phyloP scores from a whole-genome alignment of 306 rosid species.

The Luffa aegyptiaca region DNA sequence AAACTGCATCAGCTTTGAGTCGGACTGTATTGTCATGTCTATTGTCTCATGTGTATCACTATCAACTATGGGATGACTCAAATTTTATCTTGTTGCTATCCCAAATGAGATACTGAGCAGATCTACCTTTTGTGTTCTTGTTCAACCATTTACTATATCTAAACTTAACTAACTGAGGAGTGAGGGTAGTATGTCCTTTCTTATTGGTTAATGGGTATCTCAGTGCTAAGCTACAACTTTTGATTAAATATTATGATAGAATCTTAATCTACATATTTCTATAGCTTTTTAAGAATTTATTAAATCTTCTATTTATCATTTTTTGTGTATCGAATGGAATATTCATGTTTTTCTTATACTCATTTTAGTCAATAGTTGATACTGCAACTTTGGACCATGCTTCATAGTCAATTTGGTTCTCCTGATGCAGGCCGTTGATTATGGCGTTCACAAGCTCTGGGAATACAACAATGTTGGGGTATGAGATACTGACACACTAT shows the following conservation, averaged over 20 bases:
- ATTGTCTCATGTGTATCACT: background rate
- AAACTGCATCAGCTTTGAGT: background rate
- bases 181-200: background rate
- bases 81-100: background rate
- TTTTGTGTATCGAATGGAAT: background rate
- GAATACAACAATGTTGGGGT: slow-evolving; percentile 87
- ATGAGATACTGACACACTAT: background rate
- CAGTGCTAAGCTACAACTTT: background rate
- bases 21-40: background rate
- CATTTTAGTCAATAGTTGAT: background rate
- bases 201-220: background rate
- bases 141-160: background rate
- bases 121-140: background rate
- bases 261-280: background rate
- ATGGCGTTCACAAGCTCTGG: slow-evolving; percentile 85
- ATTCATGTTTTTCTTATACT: background rate
- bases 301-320: background rate
- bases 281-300: background rate
- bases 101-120: background rate
- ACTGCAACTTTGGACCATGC: background rate
- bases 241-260: background rate
- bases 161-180: background rate
- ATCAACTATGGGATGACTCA: background rate
- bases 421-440: slow-evolving; percentile 77
- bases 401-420: background rate